phyloP scores from a whole-genome alignment of 768 basidiomycete genomes.

The Floccularia luteovirens region DNA sequence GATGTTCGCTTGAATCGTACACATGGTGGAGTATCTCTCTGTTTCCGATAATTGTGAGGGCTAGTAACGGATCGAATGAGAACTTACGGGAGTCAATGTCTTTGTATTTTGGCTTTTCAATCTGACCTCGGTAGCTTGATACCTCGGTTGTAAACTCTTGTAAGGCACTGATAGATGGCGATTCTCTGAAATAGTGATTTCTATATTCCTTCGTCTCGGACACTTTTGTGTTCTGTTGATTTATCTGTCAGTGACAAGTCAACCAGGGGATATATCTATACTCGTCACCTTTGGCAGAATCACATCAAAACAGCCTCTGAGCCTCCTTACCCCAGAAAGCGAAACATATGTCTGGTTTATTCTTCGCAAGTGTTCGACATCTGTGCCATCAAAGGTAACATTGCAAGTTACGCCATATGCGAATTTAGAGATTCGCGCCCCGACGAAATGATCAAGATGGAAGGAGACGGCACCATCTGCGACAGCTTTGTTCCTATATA shows the following conservation, averaged over 20 bases:
- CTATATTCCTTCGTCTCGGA: constrained; percentile 37
- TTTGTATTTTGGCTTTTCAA: constrained; percentile 18
- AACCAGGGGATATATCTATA: not conserved
- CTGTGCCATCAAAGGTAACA: constrained; percentile 21
- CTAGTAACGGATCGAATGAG: not conserved
- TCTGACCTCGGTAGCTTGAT: constrained; percentile 17
- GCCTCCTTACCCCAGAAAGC: constrained; percentile 26
- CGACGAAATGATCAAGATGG: constrained; percentile 41
- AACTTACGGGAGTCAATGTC: constrained; percentile 19
- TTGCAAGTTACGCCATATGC: constrained; percentile 39
- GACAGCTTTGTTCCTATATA: constrained; percentile 34
- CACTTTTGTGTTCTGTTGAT: constrained; percentile 33
- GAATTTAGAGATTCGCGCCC: constrained; percentile 35
- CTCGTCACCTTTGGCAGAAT: constrained; percentile 32
- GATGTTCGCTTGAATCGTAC: constrained; percentile 19
- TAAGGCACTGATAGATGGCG: constrained; percentile 9
- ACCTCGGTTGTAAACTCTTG: constrained; percentile 13
- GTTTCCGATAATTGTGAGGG: not conserved
- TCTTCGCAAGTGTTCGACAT: constrained; percentile 33
- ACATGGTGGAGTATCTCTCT: constrained; percentile 20
- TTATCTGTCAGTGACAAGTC: not conserved
- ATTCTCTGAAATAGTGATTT: constrained; percentile 22
- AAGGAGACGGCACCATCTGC: constrained; percentile 39
- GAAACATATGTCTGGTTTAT: constrained; percentile 19
- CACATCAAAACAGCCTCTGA: constrained; percentile 31